A percentile compares a stretch with the other conserved stretches of the same genome.
Evolutionary conservation across 805 yeast species (phyloP).

Genomic region (Starmerella floricola): DNA sequence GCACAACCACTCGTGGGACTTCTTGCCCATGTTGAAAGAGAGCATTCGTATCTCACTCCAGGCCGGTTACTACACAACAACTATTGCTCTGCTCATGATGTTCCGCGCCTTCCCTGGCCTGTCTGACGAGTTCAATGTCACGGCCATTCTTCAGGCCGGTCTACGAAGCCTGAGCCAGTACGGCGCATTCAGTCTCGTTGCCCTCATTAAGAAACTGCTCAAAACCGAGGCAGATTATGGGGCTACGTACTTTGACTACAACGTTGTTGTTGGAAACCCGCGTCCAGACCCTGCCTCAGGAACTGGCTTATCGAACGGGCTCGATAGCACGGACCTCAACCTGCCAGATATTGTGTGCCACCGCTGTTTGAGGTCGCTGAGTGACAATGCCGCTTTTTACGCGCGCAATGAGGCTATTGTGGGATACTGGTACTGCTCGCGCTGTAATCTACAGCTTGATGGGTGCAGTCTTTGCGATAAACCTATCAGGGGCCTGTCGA

Average conservation of each 20-base stretch:
- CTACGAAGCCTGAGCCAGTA: constrained; percentile 12
- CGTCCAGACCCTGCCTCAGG: not conserved
- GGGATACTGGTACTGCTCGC: constrained; percentile 80
- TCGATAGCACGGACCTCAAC: not conserved
- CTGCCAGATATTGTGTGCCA: constrained; percentile 39
- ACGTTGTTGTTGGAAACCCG: not conserved
- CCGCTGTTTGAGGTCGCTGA: constrained; percentile 26
- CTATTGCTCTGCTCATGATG: constrained; percentile 17
- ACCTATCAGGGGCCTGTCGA: constrained; percentile 60
- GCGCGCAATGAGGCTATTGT: constrained; percentile 30
- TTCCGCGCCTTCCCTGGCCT: constrained; percentile 16
- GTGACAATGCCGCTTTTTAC: constrained; percentile 25
- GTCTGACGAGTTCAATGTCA: constrained; percentile 5
- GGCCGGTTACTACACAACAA: constrained; percentile 14
- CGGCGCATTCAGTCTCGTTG: constrained; percentile 40
- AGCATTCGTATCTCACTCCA: constrained; percentile 7
- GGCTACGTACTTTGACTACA: not conserved
- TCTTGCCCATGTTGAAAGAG: constrained; percentile 16
- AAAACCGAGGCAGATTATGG: constrained; percentile 2
- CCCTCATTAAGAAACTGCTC: constrained; percentile 23
- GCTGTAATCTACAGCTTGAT: constrained; percentile 47
- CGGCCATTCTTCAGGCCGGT: constrained; percentile 17
- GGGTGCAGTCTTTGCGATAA: constrained; percentile 69
- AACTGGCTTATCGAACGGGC: too few species aligned
- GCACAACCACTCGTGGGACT: constrained; percentile 18